Evolutionary conservation across 2,329 filamentous ascomycete genomes (phyloP), one percentile per base, ranked within the genome.

Genomic region (Plectosphaerella plurivora): DNA sequence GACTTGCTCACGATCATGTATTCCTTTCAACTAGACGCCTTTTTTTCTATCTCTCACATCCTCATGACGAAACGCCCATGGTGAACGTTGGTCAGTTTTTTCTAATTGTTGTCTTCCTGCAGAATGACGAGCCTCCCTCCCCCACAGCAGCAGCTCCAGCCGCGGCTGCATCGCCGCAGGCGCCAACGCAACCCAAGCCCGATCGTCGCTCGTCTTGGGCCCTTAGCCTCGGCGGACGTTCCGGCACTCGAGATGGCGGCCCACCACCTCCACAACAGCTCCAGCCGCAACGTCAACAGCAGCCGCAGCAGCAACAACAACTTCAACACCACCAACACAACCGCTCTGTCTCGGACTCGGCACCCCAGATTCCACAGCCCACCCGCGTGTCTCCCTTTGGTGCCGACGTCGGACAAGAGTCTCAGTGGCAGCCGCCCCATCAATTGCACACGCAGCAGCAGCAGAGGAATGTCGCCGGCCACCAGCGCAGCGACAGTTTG

Each of bases 151-250:
- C 41, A 44, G 41, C n/a, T n/a, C 37, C 37, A 41, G 47, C 60
- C 66, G 57, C 28, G 28, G 28, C 28, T 33, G 28, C 28, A 12
- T 33, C 28, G 28, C 62, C 66, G 53, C 60, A 62, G 63, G 66
- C 66, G 60, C 68, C 69, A 60, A 59, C 64, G 59, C 66, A 66
- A 57, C 57, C 57, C 58, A 69, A 72, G 65, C 53, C 61, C 57
- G 70, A 73, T 55, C 69, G 72, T 51, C 72, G 73, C 51, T 64
- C 67, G 47, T 77, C 75, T 22, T 78, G 74, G 75, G 70, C 69
- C 47, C 55, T 76, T 61, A 63, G 64, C 54, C 57, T 71, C 58
- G 62, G 69, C 56, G 52, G 63, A 48, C 68, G 64, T 57, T 64
- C 69, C 28, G 57, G 53, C 16, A 36, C 61, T 51, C 61, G 56